Evolutionary conservation across 148 eudicot species (phyloP).

Genomic region (Rhododendron vialii): DNA sequence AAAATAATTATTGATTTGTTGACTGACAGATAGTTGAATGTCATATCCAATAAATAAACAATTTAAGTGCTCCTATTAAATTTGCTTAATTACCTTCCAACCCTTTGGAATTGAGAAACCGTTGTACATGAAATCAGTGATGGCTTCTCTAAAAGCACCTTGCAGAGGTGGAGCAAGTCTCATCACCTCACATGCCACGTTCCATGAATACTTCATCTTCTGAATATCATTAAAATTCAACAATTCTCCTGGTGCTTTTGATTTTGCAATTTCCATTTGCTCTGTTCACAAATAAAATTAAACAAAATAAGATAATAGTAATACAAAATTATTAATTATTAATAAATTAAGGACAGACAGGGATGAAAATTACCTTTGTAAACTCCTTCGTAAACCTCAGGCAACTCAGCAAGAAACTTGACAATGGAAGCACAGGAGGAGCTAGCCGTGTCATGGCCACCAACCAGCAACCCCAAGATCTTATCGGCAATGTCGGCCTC

Average conservation of each 20-base stretch:
- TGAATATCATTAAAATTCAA: background rate
- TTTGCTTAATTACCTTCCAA: conserved; percentile 1
- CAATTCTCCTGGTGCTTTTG: background rate
- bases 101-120: conserved; percentile 8
- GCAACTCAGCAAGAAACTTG: conserved; percentile 15
- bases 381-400: conserved; percentile 12
- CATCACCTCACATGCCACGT: conserved; percentile 1
- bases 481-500: background rate
- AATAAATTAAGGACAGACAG: background rate
- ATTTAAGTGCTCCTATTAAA: background rate
- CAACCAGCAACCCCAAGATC: conserved; percentile 7
- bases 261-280: background rate
- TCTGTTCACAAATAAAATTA: background rate
- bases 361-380: conserved; percentile 1
- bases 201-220: conserved; percentile 1
- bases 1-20: too few species aligned
- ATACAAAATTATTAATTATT: too few species aligned
- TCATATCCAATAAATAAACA: too few species aligned
- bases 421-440: conserved; percentile 8
- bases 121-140: background rate
- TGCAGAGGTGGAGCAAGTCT: background rate
- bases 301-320: background rate
- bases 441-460: conserved; percentile 13
- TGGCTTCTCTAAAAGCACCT: conserved; percentile 7
- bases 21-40: too few species aligned